Base-by-base conservation (phyloP, 352 stramenopile genomes). In the Phytophthora meadii region DNA sequence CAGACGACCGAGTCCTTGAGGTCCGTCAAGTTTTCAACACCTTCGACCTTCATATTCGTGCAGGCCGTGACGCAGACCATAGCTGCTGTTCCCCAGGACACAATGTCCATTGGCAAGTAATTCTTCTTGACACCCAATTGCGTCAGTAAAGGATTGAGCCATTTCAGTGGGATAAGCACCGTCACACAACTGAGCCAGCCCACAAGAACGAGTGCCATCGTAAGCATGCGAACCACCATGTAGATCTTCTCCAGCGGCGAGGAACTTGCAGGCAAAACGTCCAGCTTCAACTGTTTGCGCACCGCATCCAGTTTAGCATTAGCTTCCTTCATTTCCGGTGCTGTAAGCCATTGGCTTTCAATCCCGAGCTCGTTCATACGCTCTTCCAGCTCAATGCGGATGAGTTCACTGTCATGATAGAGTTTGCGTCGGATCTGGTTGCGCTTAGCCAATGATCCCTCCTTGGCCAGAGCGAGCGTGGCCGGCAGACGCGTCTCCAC, bases 311-410 rank as follows among this genome's bases (percentile, higher is more conserved):
- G 71, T 28, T 86, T 73, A 12, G 59, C 66, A 45, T 82, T 89
- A 49, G 81, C 80, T 4, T 76, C 65, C 28, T 76, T 55, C 47
- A 93, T 82, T 49, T 82, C 74, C 0, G 74, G 61, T 10, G 77
- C 77, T 22, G 72, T 70, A 14, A 76, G 32, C 74, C 73, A 90
- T 56, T 89, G 70, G n/a, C 55, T 73, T 44, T 92, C 81, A 34
- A 92, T 83, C 39, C 80, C 84, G 17, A 86, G 62, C 48, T 76
- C 49, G 63, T 92, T 91, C 62, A 94, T 74, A 24, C 83, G 73
- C 68, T 92, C 87, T 51, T 95, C 84, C 39, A 95, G 71, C 55
- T 95, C 87, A 17, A 95, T 68, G 56, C 82, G 87, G 48, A 95
- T 65, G 27, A 92, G 62, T 61, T 95, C 87, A 61, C 66, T 81